Evolutionary conservation across 2,329 filamentous ascomycete genomes (phyloP).

Genomic region (Neonectria magnoliae): DNA sequence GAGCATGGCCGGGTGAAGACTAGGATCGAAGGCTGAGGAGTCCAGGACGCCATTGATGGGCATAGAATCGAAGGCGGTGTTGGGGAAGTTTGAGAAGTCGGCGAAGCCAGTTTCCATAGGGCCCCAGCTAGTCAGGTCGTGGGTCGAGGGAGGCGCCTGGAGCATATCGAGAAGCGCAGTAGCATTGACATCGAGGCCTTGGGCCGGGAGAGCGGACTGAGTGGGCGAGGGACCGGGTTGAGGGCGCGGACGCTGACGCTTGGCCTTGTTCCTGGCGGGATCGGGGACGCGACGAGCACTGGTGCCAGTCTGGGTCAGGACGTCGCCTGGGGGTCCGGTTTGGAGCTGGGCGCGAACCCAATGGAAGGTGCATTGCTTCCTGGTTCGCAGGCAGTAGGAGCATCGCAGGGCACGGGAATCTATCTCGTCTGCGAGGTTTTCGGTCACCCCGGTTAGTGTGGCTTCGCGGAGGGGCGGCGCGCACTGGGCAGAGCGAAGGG

Average conservation of each 20-base stretch:
- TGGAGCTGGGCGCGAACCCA: conserved; percentile 43
- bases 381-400: conserved; percentile 42
- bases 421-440: conserved; percentile 40
- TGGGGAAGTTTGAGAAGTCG: conserved; percentile 37
- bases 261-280: conserved; percentile 40
- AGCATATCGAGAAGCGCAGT: conserved; percentile 42
- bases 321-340: conserved; percentile 36
- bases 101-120: conserved; percentile 41
- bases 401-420: conserved; percentile 42
- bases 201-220: conserved; percentile 37
- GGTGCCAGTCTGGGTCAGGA: conserved; percentile 29
- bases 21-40: conserved; percentile 37
- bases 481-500: conserved; percentile 21
- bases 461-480: conserved; percentile 30
- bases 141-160: conserved; percentile 40
- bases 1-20: conserved; percentile 37
- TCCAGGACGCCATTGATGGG: conserved; percentile 39
- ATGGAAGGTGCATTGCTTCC: conserved; percentile 43
- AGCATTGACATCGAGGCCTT: conserved; percentile 40
- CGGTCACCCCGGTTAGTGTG: conserved; percentile 37
- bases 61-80: conserved; percentile 40
- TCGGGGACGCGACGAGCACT: conserved; percentile 38
- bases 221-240: conserved; percentile 37
- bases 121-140: conserved; percentile 42
- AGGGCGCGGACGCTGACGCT: conserved; percentile 40